Base-by-base conservation (phyloP, 441 rosid genomes). In the Corymbia citriodora region DNA sequence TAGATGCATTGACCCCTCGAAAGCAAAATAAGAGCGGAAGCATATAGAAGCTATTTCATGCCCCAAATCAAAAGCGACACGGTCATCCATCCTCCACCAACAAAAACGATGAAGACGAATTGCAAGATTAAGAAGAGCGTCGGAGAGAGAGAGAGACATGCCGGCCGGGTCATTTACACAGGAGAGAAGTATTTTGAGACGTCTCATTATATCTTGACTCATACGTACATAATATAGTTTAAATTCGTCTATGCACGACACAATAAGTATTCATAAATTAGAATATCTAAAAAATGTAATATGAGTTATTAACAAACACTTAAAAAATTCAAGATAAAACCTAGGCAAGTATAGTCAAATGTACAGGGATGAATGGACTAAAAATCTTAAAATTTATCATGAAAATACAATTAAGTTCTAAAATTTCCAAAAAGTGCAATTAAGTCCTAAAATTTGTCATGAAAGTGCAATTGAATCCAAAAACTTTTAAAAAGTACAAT, bases 291-390 rank as follows among this genome's bases (percentile, higher is more conserved):
- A 74, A 74, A 74, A 21, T 2, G 29, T 45, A 40, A 40, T 40
- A 74, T 40, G 9, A 9, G 13, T 74, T 21, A 21, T 7, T 11
- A 74, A 6, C 16, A 40, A 74, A 74, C 10, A 40, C 23, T 68
- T 4, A 9, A 33, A 72, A 68, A 36, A 33, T 5, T 33, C 1
- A 9, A 33, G 25, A 36, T 10, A 72, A 36, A 11, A 33, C 13
- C 2, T 17, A 3, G 7, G 3, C 15, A 74, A 40, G 0, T 21
- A 21, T 74, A 74, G 0, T 74, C 23, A 2, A 40, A 40, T 7
- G 17, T 40, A 40, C 5, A 40, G 45, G 6, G 45, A 40, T 40
- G 45, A 40, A 6, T 40, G 6, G 1, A 40, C 1, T 40, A 40
- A 40, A 40, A 40, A 6, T 40, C 5, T 6, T 5, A 40, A 40